Evolutionary conservation across 495 filamentous ascomycete genomes (phyloP).

Genomic region (Daldinia caldariorum): DNA sequence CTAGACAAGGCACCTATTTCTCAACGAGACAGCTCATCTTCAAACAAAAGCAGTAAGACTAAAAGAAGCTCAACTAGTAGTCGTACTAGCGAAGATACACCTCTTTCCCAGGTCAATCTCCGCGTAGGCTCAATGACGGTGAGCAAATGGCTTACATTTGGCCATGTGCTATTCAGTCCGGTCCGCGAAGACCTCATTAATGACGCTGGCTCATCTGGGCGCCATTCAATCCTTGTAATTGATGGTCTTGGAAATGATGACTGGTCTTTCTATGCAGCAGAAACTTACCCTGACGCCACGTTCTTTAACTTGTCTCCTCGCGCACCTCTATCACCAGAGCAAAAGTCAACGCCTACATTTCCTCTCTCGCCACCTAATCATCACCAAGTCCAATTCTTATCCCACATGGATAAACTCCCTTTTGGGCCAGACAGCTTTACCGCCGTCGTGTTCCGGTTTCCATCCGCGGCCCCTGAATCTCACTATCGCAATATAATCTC

Average conservation of each 20-base stretch:
- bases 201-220: slow-evolving; percentile 56
- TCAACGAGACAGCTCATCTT: slow-evolving; percentile 53
- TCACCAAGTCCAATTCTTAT: slow-evolving; percentile 79
- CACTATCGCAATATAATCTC: slow-evolving; percentile 83
- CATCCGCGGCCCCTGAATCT: slow-evolving; percentile 73
- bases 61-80: slow-evolving; percentile 61
- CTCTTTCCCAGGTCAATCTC: slow-evolving; percentile 80
- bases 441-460: slow-evolving; percentile 88
- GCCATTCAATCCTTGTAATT: slow-evolving; percentile 80
- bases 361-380: slow-evolving; percentile 81
- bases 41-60: slow-evolving; percentile 41
- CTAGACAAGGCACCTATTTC: slow-evolving; percentile 26
- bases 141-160: slow-evolving; percentile 89
- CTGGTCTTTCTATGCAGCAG: slow-evolving; percentile 97
- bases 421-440: slow-evolving; percentile 89
- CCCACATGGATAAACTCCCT: slow-evolving; percentile 76
- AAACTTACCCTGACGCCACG: slow-evolving; percentile 85
- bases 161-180: slow-evolving; percentile 92
- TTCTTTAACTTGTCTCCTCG: slow-evolving; percentile 84
- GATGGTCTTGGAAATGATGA: slow-evolving; percentile 88
- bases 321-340: slow-evolving; percentile 51
- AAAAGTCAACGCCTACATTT: slow-evolving; percentile 49
- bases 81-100: slow-evolving; percentile 59
- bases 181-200: slow-evolving; percentile 78
- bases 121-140: slow-evolving; percentile 76